Evolutionary conservation across 1,284 basidiomycete species (phyloP).

Genomic region (Trametes hirsuta): DNA sequence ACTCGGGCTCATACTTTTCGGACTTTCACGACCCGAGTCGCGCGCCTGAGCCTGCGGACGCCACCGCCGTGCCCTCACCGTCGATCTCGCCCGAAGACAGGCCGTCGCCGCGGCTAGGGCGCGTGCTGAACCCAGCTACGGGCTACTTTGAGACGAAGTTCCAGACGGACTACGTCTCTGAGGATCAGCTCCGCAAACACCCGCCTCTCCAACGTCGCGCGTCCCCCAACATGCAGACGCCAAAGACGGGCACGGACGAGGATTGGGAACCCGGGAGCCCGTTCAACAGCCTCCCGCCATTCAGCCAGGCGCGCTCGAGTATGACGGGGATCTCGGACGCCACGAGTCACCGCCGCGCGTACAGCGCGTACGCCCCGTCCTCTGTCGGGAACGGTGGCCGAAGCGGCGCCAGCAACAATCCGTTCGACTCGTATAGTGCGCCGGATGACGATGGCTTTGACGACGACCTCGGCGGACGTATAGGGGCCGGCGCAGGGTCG

Average conservation of each 20-base stretch:
- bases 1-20: constrained; percentile 58
- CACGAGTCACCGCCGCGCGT: constrained; percentile 41
- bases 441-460: constrained; percentile 19
- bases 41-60: constrained; percentile 19
- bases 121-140: constrained; percentile 30
- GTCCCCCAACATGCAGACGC: not conserved
- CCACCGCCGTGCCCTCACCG: constrained; percentile 3
- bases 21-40: constrained; percentile 39
- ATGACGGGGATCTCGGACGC: constrained; percentile 27
- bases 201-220: constrained; percentile 24
- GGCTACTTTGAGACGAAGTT: constrained; percentile 46
- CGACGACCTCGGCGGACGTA: constrained; percentile 30
- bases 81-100: constrained; percentile 20
- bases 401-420: constrained; percentile 24
- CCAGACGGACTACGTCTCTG: constrained; percentile 37
- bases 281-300: constrained; percentile 31
- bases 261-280: constrained; percentile 28
- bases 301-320: constrained; percentile 26
- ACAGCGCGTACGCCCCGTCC: constrained; percentile 38
- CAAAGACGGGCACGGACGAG: constrained; percentile 5
- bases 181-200: constrained; percentile 32
- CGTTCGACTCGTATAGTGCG: constrained; percentile 28
- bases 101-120: constrained; percentile 22
- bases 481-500: constrained; percentile 4
- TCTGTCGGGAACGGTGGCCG: constrained; percentile 4